Base-by-base conservation (phyloP, 2,329 filamentous ascomycete genomes). In the Bipolaris oryzae region DNA sequence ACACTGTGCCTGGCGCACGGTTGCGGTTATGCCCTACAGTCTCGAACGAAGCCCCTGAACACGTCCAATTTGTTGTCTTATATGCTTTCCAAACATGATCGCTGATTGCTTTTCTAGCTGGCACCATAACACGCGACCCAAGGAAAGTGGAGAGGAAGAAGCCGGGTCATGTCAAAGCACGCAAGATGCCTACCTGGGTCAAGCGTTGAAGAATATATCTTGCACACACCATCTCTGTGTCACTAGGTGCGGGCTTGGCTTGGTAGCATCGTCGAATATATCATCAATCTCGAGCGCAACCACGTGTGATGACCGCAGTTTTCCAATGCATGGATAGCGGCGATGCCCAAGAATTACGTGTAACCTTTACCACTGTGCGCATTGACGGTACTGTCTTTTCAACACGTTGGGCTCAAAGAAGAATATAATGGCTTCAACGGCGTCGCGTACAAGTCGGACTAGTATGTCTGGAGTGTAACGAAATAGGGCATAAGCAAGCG, bases 131-230 rank as follows among this genome's bases (percentile, higher is more conserved):
- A 50, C 89, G 94, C 73, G 94, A 99, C 81, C 86, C 89, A 55
- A 92, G 94, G 80, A 88, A 84, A 73, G 96, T 99, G 67, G 95
- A 99, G 81, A 94, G 95, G 77, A 99, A 99, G 88, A 98, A 99
- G 86, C 87, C 92, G 55, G 96, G 95, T 68, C 91, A 92, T 73
- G 79, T 96, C 80, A 99, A 99, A 85, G 94, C 95, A 56, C 90
- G 95, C 80, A 99, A 99, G 87, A 96, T 90, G 87, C 94, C 94
- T 58, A 86, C 95, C 70, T 99, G 96, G 95, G 93, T 98, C 84
- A 98, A 97, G 87, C 82, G 86, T 76, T 88, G 64, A 74, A 58
- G 59, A 53, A 16, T 51, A 45, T 48, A 34, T 44, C 49, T 66
- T 77, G 61, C 66, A 56, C 70, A 70, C 61, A 66, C 54, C 68